These are phyloP conservation scores for Boletus sp. DNA, from an alignment of 1,284 basidiomycete genomes.

Conservation along the genomic window DNA sequence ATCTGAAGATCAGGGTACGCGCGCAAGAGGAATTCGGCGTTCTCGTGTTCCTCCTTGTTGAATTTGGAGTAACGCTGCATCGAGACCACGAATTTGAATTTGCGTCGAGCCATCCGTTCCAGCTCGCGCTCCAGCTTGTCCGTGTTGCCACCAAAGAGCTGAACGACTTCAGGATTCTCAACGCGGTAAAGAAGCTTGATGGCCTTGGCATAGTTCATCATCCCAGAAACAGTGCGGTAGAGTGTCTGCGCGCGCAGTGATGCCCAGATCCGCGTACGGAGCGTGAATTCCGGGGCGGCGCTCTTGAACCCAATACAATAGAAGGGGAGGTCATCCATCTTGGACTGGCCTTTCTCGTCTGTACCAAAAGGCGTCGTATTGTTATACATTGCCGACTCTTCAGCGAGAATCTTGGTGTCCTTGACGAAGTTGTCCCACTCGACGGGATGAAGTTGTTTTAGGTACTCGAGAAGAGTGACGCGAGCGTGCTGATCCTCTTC, in stretches of 20 bases:
- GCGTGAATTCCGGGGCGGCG: slow-evolving; percentile 95
- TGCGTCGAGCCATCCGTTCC: slow-evolving; percentile 94
- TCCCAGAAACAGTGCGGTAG: slow-evolving; percentile 97
- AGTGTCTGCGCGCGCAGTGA: slow-evolving; percentile 97
- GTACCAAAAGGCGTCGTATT: slow-evolving; percentile 74
- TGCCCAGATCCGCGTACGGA: slow-evolving; percentile 98
- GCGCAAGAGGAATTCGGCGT: slow-evolving; percentile 95
- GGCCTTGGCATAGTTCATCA: slow-evolving; percentile 99
- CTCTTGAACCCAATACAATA: slow-evolving; percentile 99
- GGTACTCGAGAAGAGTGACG: slow-evolving; percentile 91
- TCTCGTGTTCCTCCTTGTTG: slow-evolving; percentile 99
- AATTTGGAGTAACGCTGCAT: slow-evolving; percentile 99
- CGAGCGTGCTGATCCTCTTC: slow-evolving; percentile 95
- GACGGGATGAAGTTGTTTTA: slow-evolving; percentile 96
- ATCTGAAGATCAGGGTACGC: slow-evolving; percentile 99
- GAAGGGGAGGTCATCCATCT: slow-evolving; percentile 94
- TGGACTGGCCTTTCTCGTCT: slow-evolving; percentile 85
- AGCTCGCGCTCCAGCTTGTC: slow-evolving; percentile 96
- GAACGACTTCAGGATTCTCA: slow-evolving; percentile 98
- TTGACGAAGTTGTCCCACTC: slow-evolving; percentile 99
- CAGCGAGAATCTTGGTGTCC: slow-evolving; percentile 98
- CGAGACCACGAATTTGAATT: slow-evolving; percentile 99
- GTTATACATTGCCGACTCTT: slow-evolving; percentile 88
- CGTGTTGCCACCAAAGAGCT: slow-evolving; percentile 95
- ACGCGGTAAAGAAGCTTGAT: slow-evolving; percentile 99